Evolutionary conservation across 257 asterid species (phyloP), one percentile per base, ranked within the genome.

Genomic region (Plectranthus barbatus): DNA sequence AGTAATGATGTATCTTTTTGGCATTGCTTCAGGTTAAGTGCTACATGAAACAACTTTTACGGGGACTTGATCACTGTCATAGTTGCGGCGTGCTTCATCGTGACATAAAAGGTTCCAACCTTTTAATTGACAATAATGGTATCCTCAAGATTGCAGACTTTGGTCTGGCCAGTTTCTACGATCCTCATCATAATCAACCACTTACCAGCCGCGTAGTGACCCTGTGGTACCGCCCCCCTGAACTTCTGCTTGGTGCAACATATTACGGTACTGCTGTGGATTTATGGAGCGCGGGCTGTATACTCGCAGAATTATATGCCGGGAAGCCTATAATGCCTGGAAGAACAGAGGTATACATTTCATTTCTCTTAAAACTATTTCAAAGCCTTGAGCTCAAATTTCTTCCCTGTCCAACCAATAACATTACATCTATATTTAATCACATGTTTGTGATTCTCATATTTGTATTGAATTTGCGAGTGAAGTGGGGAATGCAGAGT

Each of bases 311-410:
- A 76, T 80, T 91, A 75, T 91, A 91, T 67, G 90, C 95, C 15
- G 94, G 98, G 60, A 91, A 91, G 80, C 96, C 98, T 39, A 88
- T 91, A 70, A 91, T 91, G 98, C 96, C 98, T 10, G 98, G 98
- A 52, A 82, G 98, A 74, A 91, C 98, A 14, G 96, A 91, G 95
- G 98, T 91, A 66, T 36, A 15, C 69, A 52, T 15, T 69, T 44
- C n/a, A 40, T 34, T 66, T 34, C 18, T 19, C 36, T 52, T 19
- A 1, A 39, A 41, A 14, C 39, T 58, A 14, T n/a, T 14, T 13
- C 46, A 33, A 15, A 6, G 20, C 17, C 12, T 57, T 34, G 58
- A 5, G 31, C 3, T 26, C 5, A 26, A 26, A 26, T 26, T 26
- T 26, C 31, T 5, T 26, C 2, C 31, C 31, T 26, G 31, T 26